Evolutionary conservation across 2,329 filamentous ascomycete genomes (phyloP).

Genomic region (Trichophyton mentagrophytes): DNA sequence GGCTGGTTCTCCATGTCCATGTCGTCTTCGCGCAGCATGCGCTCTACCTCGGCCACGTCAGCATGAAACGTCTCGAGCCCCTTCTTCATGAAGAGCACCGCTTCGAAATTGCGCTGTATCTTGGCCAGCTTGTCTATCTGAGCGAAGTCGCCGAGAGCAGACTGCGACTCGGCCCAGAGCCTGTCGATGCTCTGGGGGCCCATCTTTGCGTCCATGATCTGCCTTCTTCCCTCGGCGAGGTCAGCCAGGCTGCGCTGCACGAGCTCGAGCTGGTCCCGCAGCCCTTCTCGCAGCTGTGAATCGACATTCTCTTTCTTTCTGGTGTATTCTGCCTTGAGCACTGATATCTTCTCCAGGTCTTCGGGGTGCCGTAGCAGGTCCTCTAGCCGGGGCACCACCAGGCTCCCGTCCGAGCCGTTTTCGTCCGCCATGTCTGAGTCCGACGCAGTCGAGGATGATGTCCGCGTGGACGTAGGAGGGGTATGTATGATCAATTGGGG

Average conservation of each 20-base stretch:
- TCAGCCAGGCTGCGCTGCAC: constrained; percentile 87
- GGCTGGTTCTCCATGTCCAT: constrained; percentile 78
- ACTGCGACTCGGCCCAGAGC: constrained; percentile 91
- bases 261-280: constrained; percentile 85
- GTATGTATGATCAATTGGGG: background rate
- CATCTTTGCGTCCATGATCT: constrained; percentile 85
- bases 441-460: too few species aligned
- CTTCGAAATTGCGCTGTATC: constrained; percentile 80
- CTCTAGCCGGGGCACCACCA: constrained; percentile 61
- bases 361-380: constrained; percentile 91
- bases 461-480: too few species aligned
- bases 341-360: constrained; percentile 89
- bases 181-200: constrained; percentile 98
- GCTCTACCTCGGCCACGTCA: constrained; percentile 61
- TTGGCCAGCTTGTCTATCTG: constrained; percentile 51
- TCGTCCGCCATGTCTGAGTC: constrained; percentile 24
- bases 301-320: constrained; percentile 91
- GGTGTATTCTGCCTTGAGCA: constrained; percentile 79
- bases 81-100: constrained; percentile 82
- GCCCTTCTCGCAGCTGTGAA: constrained; percentile 71
- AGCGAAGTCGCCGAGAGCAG: constrained; percentile 95
- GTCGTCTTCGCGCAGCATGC: constrained; percentile 71
- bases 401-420: constrained; percentile 43
- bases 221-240: constrained; percentile 79
- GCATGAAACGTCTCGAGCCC: constrained; percentile 80